Evolutionary conservation across 139 green algal species (phyloP).

Genomic region (Volvox reticuliferus): DNA sequence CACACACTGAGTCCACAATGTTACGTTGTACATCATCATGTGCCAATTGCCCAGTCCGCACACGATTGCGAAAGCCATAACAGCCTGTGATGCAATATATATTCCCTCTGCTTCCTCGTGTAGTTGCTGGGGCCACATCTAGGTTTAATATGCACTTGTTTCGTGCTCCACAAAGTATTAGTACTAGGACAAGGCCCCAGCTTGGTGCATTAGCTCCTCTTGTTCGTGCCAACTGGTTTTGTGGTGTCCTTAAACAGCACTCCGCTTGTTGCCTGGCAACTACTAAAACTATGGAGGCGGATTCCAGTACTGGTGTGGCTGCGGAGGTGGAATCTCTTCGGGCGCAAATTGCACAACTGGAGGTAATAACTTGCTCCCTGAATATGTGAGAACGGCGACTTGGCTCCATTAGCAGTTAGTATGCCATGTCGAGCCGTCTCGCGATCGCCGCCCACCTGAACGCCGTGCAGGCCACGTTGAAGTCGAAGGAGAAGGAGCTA

Average conservation of each 20-base stretch:
- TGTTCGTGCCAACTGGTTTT: not conserved
- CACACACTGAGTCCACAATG: too few relatives aligned
- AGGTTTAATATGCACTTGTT: slow-evolving; percentile 32
- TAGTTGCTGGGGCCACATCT: slow-evolving; percentile 24
- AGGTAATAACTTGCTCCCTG: slow-evolving; percentile 40
- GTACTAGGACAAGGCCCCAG: slow-evolving; percentile 3
- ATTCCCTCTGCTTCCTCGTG: not conserved
- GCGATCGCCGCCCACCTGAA: not conserved
- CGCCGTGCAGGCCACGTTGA: slow-evolving; percentile 48
- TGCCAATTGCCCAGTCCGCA: not conserved
- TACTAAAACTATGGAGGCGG: not conserved
- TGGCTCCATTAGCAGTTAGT: not conserved
- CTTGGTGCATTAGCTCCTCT: not conserved
- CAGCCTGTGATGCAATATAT: not conserved
- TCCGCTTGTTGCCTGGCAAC: not conserved
- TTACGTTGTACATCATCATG: not conserved
- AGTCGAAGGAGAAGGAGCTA: slow-evolving; percentile 59
- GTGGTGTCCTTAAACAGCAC: not conserved
- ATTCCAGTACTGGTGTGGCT: slow-evolving; percentile 1
- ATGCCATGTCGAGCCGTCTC: not conserved
- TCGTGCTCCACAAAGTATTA: slow-evolving; percentile 3
- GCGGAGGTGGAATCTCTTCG: slow-evolving; percentile 58
- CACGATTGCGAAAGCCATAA: not conserved
- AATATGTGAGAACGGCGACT: not conserved
- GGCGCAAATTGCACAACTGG: slow-evolving; percentile 53